Conservation (phyloP, 2,329 filamentous ascomycete species). For the Aspergillus transmontanensis region DNA sequence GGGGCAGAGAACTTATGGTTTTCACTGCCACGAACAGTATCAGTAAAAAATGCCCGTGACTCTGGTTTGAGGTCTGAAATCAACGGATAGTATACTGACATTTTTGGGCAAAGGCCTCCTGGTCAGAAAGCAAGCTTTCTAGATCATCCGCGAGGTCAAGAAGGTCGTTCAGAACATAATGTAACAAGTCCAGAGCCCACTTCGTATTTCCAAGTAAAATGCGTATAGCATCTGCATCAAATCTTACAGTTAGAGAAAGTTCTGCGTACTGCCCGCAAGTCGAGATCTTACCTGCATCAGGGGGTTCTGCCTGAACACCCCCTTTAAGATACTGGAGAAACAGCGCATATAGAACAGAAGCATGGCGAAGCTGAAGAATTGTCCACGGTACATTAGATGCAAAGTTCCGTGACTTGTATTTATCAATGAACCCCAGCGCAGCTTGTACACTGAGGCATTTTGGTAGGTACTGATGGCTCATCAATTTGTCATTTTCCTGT, state of each 20-base stretch:
- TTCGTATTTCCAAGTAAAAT: slow-evolving; percentile 73
- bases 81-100: slow-evolving; percentile 23
- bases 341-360: slow-evolving; percentile 64
- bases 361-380: slow-evolving; percentile 73
- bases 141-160: slow-evolving; percentile 47
- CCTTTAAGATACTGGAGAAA: slow-evolving; percentile 66
- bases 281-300: slow-evolving; percentile 60
- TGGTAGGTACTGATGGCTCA: slow-evolving; percentile 73
- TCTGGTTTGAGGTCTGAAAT: background rate
- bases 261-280: background rate
- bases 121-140: slow-evolving; percentile 33
- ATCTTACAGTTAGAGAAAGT: slow-evolving; percentile 1
- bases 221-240: slow-evolving; percentile 65
- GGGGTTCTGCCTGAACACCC: slow-evolving; percentile 37
- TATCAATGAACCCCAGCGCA: slow-evolving; percentile 72
- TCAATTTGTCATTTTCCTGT: slow-evolving; percentile 73
- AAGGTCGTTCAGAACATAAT: slow-evolving; percentile 59
- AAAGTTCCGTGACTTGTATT: slow-evolving; percentile 63
- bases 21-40: slow-evolving; percentile 29
- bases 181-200: slow-evolving; percentile 72
- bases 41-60: background rate
- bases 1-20: slow-evolving; percentile 41
- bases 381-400: slow-evolving; percentile 75
- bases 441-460: slow-evolving; percentile 78
- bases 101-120: slow-evolving; percentile 41